A percentile compares a stretch with the other conserved stretches of the same genome.
Evolutionary conservation across 768 basidiomycete genomes (phyloP).

Genomic region (Terana coerulea): DNA sequence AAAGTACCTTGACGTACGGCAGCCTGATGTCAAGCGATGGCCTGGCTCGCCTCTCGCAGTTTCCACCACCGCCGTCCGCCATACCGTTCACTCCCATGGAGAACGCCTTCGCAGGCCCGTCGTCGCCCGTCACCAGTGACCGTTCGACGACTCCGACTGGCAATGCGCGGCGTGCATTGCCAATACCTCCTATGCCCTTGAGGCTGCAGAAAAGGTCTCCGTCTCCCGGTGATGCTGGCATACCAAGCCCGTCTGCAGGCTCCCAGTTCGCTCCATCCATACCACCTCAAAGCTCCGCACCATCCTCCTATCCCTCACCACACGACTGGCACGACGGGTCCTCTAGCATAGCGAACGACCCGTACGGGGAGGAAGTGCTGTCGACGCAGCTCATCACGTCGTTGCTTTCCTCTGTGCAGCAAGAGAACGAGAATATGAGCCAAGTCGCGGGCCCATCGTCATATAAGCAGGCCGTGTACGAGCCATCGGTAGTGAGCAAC

Average conservation of each 20-base stretch:
- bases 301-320: conserved; percentile 31
- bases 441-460: background rate
- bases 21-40: conserved; percentile 25
- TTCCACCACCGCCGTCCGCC: conserved; percentile 47
- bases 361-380: conserved; percentile 53
- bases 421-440: background rate
- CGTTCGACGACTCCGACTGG: conserved; percentile 6
- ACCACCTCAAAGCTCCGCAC: background rate
- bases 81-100: conserved; percentile 26
- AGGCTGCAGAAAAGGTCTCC: conserved; percentile 7
- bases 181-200: conserved; percentile 2
- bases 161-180: conserved; percentile 6
- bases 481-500: conserved; percentile 13
- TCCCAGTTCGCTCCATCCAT: background rate
- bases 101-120: conserved; percentile 1
- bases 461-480: conserved; percentile 10
- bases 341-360: conserved; percentile 52
- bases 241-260: background rate
- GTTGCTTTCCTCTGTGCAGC: conserved; percentile 32
- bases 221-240: background rate
- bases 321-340: conserved; percentile 62
- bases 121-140: conserved; percentile 1
- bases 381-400: conserved; percentile 61
- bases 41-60: conserved; percentile 39
- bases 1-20: conserved; percentile 49